Evolutionary conservation across 169 alveolate genomes (phyloP).

Genomic region (Amoebophrya sp.): DNA sequence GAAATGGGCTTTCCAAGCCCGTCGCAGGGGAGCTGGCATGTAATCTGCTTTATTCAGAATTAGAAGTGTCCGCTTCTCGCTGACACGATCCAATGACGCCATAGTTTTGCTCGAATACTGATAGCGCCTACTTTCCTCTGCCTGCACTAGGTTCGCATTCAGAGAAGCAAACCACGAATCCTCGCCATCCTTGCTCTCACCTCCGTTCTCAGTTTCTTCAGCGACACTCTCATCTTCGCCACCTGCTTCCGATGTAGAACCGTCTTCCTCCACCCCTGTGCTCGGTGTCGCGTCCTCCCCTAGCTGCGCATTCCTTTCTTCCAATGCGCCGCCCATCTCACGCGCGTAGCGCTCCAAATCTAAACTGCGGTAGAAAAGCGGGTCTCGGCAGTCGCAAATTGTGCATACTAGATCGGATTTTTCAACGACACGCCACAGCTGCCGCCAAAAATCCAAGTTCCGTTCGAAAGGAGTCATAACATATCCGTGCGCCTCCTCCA

Average conservation of each 20-base stretch:
- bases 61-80: constrained; percentile 34
- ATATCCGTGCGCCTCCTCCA: constrained; percentile 41
- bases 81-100: neutral
- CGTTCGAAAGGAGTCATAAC: constrained; percentile 95
- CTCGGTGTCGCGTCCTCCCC: neutral
- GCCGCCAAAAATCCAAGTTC: constrained; percentile 96
- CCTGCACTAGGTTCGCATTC: neutral
- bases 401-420: constrained; percentile 84
- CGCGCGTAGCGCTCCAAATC: constrained; percentile 78
- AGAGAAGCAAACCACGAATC: neutral
- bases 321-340: constrained; percentile 38
- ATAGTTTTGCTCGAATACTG: no score
- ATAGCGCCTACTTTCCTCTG: no score
- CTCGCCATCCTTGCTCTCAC: neutral
- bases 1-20: constrained; percentile 32
- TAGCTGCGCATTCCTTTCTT: neutral
- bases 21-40: constrained; percentile 41
- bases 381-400: constrained; percentile 96
- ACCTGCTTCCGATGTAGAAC: neutral
- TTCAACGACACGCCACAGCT: constrained; percentile 97
- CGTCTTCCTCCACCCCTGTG: no score
- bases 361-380: constrained; percentile 80
- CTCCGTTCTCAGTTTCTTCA: neutral
- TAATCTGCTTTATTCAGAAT: constrained; percentile 52
- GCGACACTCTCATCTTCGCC: neutral